Base-by-base conservation (phyloP, 257 asterid species). In the Voacanga thouarsii region DNA sequence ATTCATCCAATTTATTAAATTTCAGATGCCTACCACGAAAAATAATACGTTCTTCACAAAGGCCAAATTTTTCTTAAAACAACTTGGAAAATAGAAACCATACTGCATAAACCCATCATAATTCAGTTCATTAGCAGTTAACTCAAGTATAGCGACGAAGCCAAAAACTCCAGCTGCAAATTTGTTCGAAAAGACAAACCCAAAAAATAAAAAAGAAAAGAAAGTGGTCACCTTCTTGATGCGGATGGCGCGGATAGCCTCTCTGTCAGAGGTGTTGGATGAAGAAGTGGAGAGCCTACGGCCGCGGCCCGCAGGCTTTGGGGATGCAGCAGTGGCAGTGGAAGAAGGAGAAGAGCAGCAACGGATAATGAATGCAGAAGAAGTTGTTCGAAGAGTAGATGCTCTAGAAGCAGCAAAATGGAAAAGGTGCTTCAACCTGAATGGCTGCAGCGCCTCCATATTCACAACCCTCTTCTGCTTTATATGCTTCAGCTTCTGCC, bases 221-320 rank as follows among this genome's bases (percentile, higher is more conserved):
- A 26, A 82, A 72, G 47, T 16, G 60, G 24, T 77, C 26, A 87
- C 99, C 97, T 94, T 94, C 78, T 90, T 87, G 10, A 94, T 88
- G 45, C 97, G 97, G 49, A 92, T 92, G 56, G 93, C 87, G 59
- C 97, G 97, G 86, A 94, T 78, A 18, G 98, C 92, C 73, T 94
- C 99, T 84, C 90, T 89, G 77, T 94, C 97, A 10, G 98, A 94
- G 16, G 97, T 90, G 56, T 88, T 86, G 75, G 86, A 79, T 45
- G 90, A 73, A 71, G 95, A 51, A 30, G 91, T 63, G 21, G 93
- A 45, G 10, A 88, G 72, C 79, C 85, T 79, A 59, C 99, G 88
- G 82, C 82, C 80, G 74, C 94, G 91, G 47, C 78, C 87, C 43
- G 75, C 84, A 23, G 82, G 87, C 7, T 82, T 45, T 6, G 79